Evolutionary conservation across 371 early-diverging fungal species (phyloP), one percentile per base, ranked within the genome.

Genomic region (Gilbertella persicaria): DNA sequence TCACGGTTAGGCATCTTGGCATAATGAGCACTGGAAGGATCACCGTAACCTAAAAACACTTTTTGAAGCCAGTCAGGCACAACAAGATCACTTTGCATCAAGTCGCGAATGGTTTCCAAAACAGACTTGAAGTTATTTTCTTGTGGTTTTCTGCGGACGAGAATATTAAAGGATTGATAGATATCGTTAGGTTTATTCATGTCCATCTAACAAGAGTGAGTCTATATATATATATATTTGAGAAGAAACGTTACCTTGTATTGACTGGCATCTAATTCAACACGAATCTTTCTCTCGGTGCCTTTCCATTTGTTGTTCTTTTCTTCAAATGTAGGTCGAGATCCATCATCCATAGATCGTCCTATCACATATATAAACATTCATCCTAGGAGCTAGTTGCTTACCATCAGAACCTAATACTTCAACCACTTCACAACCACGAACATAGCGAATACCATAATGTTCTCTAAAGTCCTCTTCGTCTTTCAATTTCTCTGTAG

Each of bases 41-140:
- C 91, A 33, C 97, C 97, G 60, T 97, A 98, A 24, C 98, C 98
- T 35, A 98, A 73, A 37, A 96, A 85, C 4, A 91, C 85, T 39
- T 91, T 82, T 20, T 88, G 82, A 20, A 98, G 67, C 98, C 98
- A 98, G 5, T 84, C 85, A 6, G 99, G 99, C 0, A 97, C 85
- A 20, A 80, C 80, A 3, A 82, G 54, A 23, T 91, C 88, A 47
- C 79, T 82, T 56, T 87, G 86, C 88, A 93, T 88, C 54, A 95
- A 61, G 51, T 91, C 92, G 13, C 96, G 87, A 25, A 96, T 87
- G 0, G 93, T 89, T 55, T 94, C 93, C 26, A 96, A 68, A 0
- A 95, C 92, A 2, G 91, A 82, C 66, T 92, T 93, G 63, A 96
- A 96, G 67, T 94, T 95, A 72, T 93, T 97, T 71, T 94, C 93